Evolutionary conservation across 1,284 basidiomycete genomes (phyloP), one percentile per base, ranked within the genome.

Genomic region (Gymnopus androsaceus): DNA sequence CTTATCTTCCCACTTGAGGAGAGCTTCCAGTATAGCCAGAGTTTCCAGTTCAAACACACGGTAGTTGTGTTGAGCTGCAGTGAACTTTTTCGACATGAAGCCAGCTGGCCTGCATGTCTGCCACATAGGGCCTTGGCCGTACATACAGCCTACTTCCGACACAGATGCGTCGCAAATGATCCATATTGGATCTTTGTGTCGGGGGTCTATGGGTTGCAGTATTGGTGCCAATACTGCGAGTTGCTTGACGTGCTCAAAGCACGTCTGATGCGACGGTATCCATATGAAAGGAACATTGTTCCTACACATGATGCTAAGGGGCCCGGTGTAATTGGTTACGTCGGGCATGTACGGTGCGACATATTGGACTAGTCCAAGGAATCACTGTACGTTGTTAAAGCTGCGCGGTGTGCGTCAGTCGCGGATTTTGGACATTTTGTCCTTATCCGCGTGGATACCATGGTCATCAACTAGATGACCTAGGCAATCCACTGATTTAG

Each of bases 161-260:
- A 54, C 31, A 7, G 41, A 45, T 8, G 74, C 72, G 44, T 81
- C 72, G 48, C 72, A 75, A 2, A 78, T 72, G 0, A 78, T 49
- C 73, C 74, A 79, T 3, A 79, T 77, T 0, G 70, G 66, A 38
- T 75, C 69, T 52, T 57, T 2, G 3, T 3, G 40, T 6, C 14
- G 3, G 1, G 55, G 40, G 15, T 60, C 50, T 5, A 60, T 56
- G 1, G 59, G 54, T 9, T 46, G 17, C 0, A 62, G 27, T 0
- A 54, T 33, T 2, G 48, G 47, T 6, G 60, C 48, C 56, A 55
- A 8, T 30, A 34, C 11, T 47, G 53, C 28, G 49, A 25, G 15
- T 36, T 17, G 44, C 27, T 61, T 61, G 3, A 61, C 58, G 17
- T 51, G 14, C 12, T 41, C 11, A 19, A 61, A 61, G 1, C 56